Evolutionary conservation across 331 rosid species (phyloP).

Genomic region (Stylosanthes scabra): DNA sequence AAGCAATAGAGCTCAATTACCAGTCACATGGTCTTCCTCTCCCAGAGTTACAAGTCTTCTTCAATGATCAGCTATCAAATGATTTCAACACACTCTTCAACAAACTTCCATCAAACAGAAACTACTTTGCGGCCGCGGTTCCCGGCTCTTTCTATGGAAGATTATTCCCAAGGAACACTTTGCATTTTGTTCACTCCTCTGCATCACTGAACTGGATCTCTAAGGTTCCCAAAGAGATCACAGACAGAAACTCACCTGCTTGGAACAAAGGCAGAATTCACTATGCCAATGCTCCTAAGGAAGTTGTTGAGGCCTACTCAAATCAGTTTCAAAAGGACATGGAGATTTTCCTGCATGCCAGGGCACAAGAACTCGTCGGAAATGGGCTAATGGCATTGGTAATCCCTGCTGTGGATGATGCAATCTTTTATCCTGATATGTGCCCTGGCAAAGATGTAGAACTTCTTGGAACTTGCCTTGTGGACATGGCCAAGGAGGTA

Average conservation of each 20-base stretch:
- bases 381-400: conserved; percentile 41
- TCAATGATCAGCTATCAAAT: conserved; percentile 44
- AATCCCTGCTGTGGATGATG: conserved; percentile 27
- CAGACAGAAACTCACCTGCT: conserved; percentile 35
- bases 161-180: conserved; percentile 28
- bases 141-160: conserved; percentile 48
- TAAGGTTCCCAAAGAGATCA: conserved; percentile 40
- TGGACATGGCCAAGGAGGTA: conserved; percentile 45
- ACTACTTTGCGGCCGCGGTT: conserved; percentile 37
- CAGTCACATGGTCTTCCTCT: conserved; percentile 3
- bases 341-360: conserved; percentile 39
- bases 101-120: conserved; percentile 24
- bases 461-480: conserved; percentile 36
- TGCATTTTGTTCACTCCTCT: conserved; percentile 37
- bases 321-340: conserved; percentile 38
- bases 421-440: background rate
- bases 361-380: conserved; percentile 47
- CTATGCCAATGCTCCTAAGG: conserved; percentile 24
- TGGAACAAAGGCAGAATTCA: conserved; percentile 51
- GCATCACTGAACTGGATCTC: conserved; percentile 44
- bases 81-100: conserved; percentile 50
- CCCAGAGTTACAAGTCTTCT: conserved; percentile 40
- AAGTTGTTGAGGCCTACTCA: conserved; percentile 43
- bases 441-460: conserved; percentile 32
- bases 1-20: conserved; percentile 33